These are phyloP conservation scores for Hymenoscyphus albidus DNA, from an alignment of 2,329 filamentous ascomycete species.

Conservation along the genomic window DNA sequence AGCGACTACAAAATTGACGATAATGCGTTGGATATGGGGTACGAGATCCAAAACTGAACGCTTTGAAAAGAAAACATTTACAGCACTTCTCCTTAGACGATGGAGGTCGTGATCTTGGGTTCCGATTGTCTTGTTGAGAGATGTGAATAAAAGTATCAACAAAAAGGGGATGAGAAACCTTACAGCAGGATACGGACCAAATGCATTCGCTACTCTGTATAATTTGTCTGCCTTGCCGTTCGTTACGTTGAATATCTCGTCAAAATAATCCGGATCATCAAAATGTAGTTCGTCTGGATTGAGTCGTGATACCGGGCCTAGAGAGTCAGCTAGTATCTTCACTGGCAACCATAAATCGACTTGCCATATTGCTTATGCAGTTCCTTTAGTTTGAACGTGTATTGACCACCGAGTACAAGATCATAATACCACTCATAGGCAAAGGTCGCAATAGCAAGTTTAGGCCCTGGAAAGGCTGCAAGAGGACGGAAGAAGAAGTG, in stretches of 20 bases:
- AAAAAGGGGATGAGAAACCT: constrained; percentile 16
- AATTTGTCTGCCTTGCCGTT: not conserved
- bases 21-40: not conserved
- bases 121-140: not conserved
- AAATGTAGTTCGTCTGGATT: constrained; percentile 40
- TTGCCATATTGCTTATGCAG: constrained; percentile 29
- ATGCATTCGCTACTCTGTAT: not conserved
- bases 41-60: not conserved
- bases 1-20: not conserved
- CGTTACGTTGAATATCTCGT: constrained; percentile 36
- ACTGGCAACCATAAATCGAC: no score
- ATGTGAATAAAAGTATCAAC: no score
- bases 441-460: not conserved
- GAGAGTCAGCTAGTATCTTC: no score
- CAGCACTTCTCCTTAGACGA: not conserved
- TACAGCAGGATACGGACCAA: not conserved
- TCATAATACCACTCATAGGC: constrained; percentile 4
- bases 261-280: constrained; percentile 34
- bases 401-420: constrained; percentile 6
- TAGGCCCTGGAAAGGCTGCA: not conserved
- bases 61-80: constrained; percentile 2
- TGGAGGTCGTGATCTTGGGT: not conserved
- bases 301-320: constrained; percentile 36
- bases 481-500: not conserved
- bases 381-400: constrained; percentile 21